Evolutionary conservation across 352 stramenopile genomes (phyloP), one percentile per base, ranked within the genome.

Genomic region (Pythium inflatum): DNA sequence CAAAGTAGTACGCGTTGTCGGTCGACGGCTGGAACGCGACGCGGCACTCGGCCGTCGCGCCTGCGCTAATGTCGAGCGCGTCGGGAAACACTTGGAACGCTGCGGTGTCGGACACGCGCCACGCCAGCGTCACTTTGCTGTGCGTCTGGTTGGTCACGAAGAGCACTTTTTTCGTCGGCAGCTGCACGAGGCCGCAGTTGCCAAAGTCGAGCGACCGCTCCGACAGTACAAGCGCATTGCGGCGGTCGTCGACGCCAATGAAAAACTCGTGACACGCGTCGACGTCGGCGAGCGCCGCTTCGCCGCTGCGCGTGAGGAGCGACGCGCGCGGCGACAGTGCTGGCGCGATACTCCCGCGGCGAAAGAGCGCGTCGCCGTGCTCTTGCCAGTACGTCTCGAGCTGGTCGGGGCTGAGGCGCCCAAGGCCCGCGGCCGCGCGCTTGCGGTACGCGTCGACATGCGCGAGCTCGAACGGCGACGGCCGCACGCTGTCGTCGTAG

Each of bases 381-480:
- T 94, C 84, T 59, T 90, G 74, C 61, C 78, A 85, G 28, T 92
- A 88, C 6, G 73, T 80, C 50, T 96, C 85, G 22, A 98, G 63
- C 57, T 97, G 85, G 66, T 97, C 88, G 0, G 91, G 91, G 58
- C 78, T 93, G 41, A 97, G 73, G 1, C 76, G 60, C 3, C 76
- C 90, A n/a, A 96, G 75, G 3, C 90, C 90, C 31, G 68, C 66
- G 18, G 75, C 75, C 5, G 62, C 71, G 18, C 88, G 82, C 45
- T 83, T 43, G 7, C 88, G 79, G 70, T 96, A 94, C 1, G 89
- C 89, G 49, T 97, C 85, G n/a, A 98, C 69, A 61, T 98, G 95
- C 12, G 89, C 88, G 46, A 97, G 88, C 48, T 97, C 83, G 33
- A 98, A 94, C 2, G 94, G 94, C 31, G 93, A 94, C 11, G 95